A percentile compares a stretch with the other conserved stretches of the same genome.
phyloP scores from a whole-genome alignment of 2,329 filamentous ascomycete genomes.

The Ascosphaera apis region DNA sequence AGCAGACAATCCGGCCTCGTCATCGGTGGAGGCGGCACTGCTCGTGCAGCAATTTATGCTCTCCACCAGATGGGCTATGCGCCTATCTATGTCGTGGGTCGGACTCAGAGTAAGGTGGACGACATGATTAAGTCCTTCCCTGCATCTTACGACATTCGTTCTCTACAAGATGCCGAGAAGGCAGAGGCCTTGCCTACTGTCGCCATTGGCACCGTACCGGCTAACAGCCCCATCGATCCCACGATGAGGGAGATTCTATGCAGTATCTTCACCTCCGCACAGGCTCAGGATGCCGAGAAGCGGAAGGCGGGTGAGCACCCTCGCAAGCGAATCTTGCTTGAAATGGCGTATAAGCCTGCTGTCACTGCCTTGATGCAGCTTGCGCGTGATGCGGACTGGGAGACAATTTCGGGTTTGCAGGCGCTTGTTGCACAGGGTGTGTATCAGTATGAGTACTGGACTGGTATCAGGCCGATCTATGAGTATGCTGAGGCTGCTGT shows the following conservation, averaged over 20 bases:
- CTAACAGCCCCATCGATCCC: slow-evolving; percentile 58
- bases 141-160: slow-evolving; percentile 41
- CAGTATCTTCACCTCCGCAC: slow-evolving; percentile 14
- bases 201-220: slow-evolving; percentile 76
- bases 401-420: slow-evolving; percentile 65
- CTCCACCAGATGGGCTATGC: slow-evolving; percentile 62
- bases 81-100: slow-evolving; percentile 70
- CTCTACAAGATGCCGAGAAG: slow-evolving; percentile 29
- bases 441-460: slow-evolving; percentile 78
- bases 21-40: slow-evolving; percentile 77
- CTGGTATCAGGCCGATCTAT: slow-evolving; percentile 53
- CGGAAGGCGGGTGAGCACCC: slow-evolving; percentile 23
- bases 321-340: slow-evolving; percentile 41
- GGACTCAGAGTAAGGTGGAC: slow-evolving; percentile 45
- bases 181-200: slow-evolving; percentile 38
- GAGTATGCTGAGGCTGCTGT: slow-evolving; percentile 34
- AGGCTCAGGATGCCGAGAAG: slow-evolving; percentile 10
- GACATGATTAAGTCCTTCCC: slow-evolving; percentile 52
- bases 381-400: slow-evolving; percentile 57
- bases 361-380: slow-evolving; percentile 69
- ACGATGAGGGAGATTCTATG: slow-evolving; percentile 42
- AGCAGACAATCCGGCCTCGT: slow-evolving; percentile 46
- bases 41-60: slow-evolving; percentile 74
- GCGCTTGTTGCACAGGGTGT: slow-evolving; percentile 67
- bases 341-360: slow-evolving; percentile 90